Evolutionary conservation across 2,329 filamentous ascomycete species (phyloP).

Genomic region (Aspergillus aculeatinus): DNA sequence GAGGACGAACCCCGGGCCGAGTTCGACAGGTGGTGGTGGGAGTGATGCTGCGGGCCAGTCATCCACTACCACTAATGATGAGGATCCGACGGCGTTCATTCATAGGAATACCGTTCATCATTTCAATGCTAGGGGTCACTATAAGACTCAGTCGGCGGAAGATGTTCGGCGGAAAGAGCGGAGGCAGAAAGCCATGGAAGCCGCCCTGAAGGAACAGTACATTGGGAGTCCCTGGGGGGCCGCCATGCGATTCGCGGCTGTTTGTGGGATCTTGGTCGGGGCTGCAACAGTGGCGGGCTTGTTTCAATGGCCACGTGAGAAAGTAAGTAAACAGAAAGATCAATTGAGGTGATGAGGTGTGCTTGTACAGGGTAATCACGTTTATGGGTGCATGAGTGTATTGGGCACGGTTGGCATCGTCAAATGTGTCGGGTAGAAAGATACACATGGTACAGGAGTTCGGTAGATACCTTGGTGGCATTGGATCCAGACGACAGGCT

Average conservation of each 20-base stretch:
- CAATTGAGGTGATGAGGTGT: not conserved
- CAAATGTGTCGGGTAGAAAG: not conserved
- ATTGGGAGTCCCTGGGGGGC: slow-evolving; percentile 28
- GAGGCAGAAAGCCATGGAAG: slow-evolving; percentile 39
- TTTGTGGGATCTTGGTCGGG: slow-evolving; percentile 39
- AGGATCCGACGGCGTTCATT: slow-evolving; percentile 41
- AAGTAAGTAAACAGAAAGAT: slow-evolving; percentile 1
- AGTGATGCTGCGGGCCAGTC: slow-evolving; percentile 7
- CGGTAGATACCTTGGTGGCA: not conserved
- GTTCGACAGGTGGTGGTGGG: slow-evolving; percentile 4
- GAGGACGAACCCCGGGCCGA: slow-evolving; percentile 12
- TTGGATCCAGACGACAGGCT: slow-evolving; percentile 3
- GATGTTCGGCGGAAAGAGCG: slow-evolving; percentile 54
- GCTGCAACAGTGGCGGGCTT: slow-evolving; percentile 32
- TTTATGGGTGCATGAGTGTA: not conserved
- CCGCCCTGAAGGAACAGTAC: slow-evolving; percentile 23
- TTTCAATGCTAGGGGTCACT: slow-evolving; percentile 74
- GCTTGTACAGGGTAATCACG: not conserved
- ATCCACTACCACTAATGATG: slow-evolving; percentile 17
- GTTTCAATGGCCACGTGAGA: slow-evolving; percentile 16
- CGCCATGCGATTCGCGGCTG: slow-evolving; percentile 38
- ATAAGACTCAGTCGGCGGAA: slow-evolving; percentile 68
- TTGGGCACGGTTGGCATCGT: not conserved
- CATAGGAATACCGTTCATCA: slow-evolving; percentile 62
- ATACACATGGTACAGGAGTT: not conserved